These are phyloP conservation scores for Nigrospora sphaerica DNA, from an alignment of 2,329 filamentous ascomycete genomes.

Conservation along the genomic window DNA sequence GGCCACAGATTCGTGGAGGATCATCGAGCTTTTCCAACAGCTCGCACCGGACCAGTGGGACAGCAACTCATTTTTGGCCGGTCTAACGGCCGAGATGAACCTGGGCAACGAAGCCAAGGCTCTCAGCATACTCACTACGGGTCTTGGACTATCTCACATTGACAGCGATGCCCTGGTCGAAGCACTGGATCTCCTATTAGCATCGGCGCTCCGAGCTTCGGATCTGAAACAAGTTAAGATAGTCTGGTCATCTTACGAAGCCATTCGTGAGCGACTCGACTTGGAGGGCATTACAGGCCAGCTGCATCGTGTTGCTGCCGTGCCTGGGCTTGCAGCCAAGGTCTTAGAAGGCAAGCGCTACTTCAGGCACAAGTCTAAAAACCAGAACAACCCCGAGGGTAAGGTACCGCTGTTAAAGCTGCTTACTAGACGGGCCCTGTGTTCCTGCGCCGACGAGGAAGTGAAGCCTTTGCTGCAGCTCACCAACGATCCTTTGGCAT, in stretches of 20 bases:
- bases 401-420: conserved; percentile 12
- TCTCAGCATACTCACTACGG: conserved; percentile 29
- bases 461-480: conserved; percentile 31
- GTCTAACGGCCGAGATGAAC: conserved; percentile 33
- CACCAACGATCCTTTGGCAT: conserved; percentile 30
- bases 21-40: conserved; percentile 35
- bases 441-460: conserved; percentile 14
- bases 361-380: conserved; percentile 3
- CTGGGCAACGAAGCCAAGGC: conserved; percentile 31
- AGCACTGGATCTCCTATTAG: conserved; percentile 37
- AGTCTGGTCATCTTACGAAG: conserved; percentile 17
- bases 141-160: conserved; percentile 18
- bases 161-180: conserved; percentile 21
- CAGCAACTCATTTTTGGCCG: conserved; percentile 29
- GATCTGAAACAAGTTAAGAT: conserved; percentile 8
- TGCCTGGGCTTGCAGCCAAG: conserved; percentile 17
- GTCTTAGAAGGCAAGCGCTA: conserved; percentile 11
- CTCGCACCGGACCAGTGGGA: conserved; percentile 31
- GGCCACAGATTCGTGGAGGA: conserved; percentile 35
- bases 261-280: conserved; percentile 15
- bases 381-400: not conserved
- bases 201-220: conserved; percentile 26
- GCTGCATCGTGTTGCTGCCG: conserved; percentile 12
- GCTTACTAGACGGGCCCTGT: conserved; percentile 19
- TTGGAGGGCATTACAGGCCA: conserved; percentile 17